Conservation (phyloP, 257 asterid genomes). For the Linaria vulgaris region DNA sequence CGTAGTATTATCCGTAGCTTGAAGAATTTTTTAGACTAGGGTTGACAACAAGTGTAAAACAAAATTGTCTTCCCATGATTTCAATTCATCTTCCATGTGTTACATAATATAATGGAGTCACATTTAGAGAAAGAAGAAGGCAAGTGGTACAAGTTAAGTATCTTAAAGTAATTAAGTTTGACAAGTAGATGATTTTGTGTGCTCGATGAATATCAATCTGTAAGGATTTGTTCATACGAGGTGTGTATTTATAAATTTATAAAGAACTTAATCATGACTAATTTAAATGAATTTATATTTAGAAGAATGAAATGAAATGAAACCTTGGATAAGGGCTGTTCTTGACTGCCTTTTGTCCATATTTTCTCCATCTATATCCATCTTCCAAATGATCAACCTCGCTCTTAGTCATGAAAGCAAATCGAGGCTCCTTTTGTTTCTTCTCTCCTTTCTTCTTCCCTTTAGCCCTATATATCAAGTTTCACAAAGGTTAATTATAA, state of each 20-base stretch:
- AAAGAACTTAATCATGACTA: neutral
- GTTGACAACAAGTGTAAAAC: too few relatives aligned
- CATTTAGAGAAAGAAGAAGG: too few relatives aligned
- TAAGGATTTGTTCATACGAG: slow-evolving; percentile 28
- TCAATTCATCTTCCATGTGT: too few relatives aligned
- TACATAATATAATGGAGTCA: too few relatives aligned
- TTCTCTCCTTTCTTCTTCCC: slow-evolving; percentile 51
- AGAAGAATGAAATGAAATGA: neutral
- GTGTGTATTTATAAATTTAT: neutral
- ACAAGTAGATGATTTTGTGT: slow-evolving; percentile 30
- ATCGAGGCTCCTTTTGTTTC: slow-evolving; percentile 48
- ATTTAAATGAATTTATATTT: neutral
- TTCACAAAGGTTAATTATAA: neutral
- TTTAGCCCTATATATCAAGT: slow-evolving; percentile 32
- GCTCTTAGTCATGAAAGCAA: slow-evolving; percentile 66
- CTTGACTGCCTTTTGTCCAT: slow-evolving; percentile 71
- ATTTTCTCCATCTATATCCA: slow-evolving; percentile 76
- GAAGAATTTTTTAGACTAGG: too few relatives aligned
- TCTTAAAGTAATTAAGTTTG: slow-evolving; percentile 25
- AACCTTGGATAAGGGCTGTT: slow-evolving; percentile 72
- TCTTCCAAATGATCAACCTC: slow-evolving; percentile 74
- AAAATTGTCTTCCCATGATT: neutral
- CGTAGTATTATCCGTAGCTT: too few relatives aligned
- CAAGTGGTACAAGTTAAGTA: slow-evolving; percentile 6
- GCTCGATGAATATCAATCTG: neutral